Base-by-base conservation (phyloP, 495 filamentous ascomycete genomes). In the Xylaria scruposa region DNA sequence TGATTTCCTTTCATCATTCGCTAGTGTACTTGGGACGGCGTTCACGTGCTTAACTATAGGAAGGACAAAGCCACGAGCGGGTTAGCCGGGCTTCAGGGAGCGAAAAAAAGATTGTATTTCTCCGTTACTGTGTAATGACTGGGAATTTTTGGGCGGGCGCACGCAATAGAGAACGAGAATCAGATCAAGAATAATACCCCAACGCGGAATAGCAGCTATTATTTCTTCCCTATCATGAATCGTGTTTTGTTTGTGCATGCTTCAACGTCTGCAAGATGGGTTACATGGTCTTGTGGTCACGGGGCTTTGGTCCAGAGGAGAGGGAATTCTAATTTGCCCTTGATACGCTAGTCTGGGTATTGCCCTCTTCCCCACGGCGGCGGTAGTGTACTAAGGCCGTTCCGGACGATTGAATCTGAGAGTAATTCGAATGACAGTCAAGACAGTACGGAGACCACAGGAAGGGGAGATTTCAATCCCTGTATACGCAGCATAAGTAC, bases 241-340 rank as follows among this genome's bases (percentile, higher is more conserved):
- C 46, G 44, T 19, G 19, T 53, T 51, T 56, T 51, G 33, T 31
- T 56, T 42, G 65, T 67, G 65, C 65, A 67, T 67, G 65, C 65
- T 13, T 67, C 65, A 36, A 67, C 65, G 36, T 59, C 67, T 69
- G 67, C 67, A 69, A 47, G 36, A 61, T 61, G 38, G 67, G 67
- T 69, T 69, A 69, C 67, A 69, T 69, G 40, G 67, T 69, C 31
- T 40, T 38, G 38, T 59, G 40, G 49, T 69, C 67, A 69, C 67
- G 67, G 67, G 67, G 67, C 54, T 24, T 24, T 60, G 36, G 54
- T 36, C 9, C n/a, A 10, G 47, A 54, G 6, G 53, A 29, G 33
- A 17, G 47, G 31, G 31, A n/a, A 40, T 40, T 54, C 49, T 56
- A 26, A 38, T 54, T 17, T 3, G 17, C 47, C n/a, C 33, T 10